Percentiles rank a stretch among this genome's conserved stretches.
phyloP scores from a whole-genome alignment of 139 green algal species.

The Haematococcus lacustris region DNA sequence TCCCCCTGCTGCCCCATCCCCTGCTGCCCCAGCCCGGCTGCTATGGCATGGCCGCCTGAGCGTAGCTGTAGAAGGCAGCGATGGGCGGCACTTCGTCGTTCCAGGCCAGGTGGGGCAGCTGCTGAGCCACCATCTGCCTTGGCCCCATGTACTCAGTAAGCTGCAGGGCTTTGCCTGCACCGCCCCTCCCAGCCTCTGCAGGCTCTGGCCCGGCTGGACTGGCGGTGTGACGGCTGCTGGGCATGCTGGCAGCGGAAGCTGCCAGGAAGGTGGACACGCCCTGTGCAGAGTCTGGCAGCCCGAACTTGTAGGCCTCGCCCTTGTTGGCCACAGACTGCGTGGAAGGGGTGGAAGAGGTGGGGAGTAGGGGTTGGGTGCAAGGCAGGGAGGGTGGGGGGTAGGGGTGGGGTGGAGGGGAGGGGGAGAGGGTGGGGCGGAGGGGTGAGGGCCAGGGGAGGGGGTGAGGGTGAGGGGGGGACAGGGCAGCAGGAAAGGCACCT shows the following conservation, averaged over 20 bases:
- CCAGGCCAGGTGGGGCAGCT: conserved; percentile 42
- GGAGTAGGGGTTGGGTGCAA: background rate
- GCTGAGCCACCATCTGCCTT: conserved; percentile 25
- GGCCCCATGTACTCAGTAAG: conserved; percentile 18
- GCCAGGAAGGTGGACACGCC: conserved; percentile 20
- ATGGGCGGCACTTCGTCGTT: conserved; percentile 3
- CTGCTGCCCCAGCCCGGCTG: no score
- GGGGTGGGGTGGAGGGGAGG: no score
- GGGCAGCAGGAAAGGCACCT: no score
- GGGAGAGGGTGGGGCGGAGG: no score
- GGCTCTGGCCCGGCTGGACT: no score
- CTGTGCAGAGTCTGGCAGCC: conserved; percentile 15
- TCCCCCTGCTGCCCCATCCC: no score
- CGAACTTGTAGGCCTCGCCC: conserved; percentile 42
- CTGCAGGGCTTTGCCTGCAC: background rate
- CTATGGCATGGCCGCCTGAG: no score
- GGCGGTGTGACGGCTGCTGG: no score
- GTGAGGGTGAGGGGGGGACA: no score
- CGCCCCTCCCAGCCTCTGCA: background rate
- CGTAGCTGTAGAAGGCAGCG: conserved; percentile 1
- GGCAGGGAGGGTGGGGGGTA: background rate
- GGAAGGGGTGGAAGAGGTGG: background rate
- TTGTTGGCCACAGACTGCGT: conserved; percentile 43
- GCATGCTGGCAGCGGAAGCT: no score
- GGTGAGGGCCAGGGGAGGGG: no score